Evolutionary conservation across 2,329 filamentous ascomycete genomes (phyloP), one percentile per base, ranked within the genome.

Genomic region (Aspergillus ochraceoroseus): DNA sequence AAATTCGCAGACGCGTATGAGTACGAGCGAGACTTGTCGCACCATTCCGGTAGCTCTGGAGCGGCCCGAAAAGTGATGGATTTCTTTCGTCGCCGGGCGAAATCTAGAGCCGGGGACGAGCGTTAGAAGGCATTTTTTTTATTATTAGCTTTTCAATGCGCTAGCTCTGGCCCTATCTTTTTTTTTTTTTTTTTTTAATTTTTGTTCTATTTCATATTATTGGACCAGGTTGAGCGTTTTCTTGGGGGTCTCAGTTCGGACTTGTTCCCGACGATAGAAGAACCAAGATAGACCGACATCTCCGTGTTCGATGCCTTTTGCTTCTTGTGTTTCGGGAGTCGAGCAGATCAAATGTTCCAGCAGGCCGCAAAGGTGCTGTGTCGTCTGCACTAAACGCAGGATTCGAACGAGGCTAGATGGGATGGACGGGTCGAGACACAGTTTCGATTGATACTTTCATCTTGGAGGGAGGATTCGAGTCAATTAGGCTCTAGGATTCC

Each of bases 31-130:
- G 64, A 68, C 28, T 57, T 59, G 14, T 76, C 79, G 34, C 78
- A 82, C 37, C 82, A 88, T 57, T 82, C 82, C 20, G 90, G 90
- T 30, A 94, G 85, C 63, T 90, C 82, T 49, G 87, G 87, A 41
- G 85, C 88, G 2, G 88, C 89, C 9, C 83, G 89, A 62, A 82
- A 87, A 60, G 92, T 98, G 26, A 96, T 98, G 89, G 90, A 98
- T 68, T 95, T 96, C 66, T 98, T 98, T 73, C 77, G 92, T 55
- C 77, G 89, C 63, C 79, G 89, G 61, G 87, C 85, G 41, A 87
- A 83, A 68, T 86, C 82, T 53, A 74, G 84, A 58, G 77, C 74
- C 41, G 68, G 63, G 19, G 65, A 68, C 23, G 65, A 68, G 31
- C 63, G 59, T 41, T 66, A 58, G 58, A 13, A 33, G 33, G 29